phyloP scores from a whole-genome alignment of 2,329 filamentous ascomycete genomes.

The Magnaporthiopsis poae region DNA sequence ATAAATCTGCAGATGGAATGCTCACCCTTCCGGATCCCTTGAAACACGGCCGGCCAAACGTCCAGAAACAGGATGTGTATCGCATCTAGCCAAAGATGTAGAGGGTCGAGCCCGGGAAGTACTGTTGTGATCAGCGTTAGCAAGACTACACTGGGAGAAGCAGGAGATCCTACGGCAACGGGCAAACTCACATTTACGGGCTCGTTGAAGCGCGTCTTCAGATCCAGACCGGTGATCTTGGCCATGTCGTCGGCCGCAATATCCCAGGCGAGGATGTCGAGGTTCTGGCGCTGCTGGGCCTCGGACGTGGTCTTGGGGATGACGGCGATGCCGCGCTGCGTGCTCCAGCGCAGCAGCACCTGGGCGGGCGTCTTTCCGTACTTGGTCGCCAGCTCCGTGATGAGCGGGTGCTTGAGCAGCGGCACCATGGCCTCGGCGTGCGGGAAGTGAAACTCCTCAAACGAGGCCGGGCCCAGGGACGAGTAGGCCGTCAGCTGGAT shows the following conservation, averaged over 20 bases:
- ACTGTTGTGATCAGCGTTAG: constrained; percentile 25
- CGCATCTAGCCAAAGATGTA: constrained; percentile 44
- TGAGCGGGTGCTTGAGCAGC: constrained; percentile 57
- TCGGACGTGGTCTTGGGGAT: constrained; percentile 59
- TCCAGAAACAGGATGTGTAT: not conserved
- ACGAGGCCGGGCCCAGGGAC: constrained; percentile 69
- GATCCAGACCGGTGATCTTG: constrained; percentile 44
- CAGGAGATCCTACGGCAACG: not conserved
- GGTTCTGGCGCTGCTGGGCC: constrained; percentile 40
- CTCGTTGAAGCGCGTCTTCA: constrained; percentile 51
- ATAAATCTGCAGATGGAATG: not conserved
- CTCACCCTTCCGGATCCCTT: not conserved
- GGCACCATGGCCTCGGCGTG: constrained; percentile 54
- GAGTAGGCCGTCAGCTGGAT: constrained; percentile 75
- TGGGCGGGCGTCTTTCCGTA: constrained; percentile 66
- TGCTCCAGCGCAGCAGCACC: constrained; percentile 77
- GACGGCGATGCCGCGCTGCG: constrained; percentile 69
- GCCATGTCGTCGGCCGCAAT: constrained; percentile 45
- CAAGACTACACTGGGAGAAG: not conserved
- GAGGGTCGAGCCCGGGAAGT: constrained; percentile 46
- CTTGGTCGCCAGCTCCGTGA: constrained; percentile 59
- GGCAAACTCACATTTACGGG: constrained; percentile 24
- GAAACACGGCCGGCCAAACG: not conserved
- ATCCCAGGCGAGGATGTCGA: constrained; percentile 47
- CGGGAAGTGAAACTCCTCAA: constrained; percentile 67